A percentile compares a stretch with the other conserved stretches of the same genome.
Conservation (phyloP, 169 alveolate species). For the Cryptosporidium sp. region DNA sequence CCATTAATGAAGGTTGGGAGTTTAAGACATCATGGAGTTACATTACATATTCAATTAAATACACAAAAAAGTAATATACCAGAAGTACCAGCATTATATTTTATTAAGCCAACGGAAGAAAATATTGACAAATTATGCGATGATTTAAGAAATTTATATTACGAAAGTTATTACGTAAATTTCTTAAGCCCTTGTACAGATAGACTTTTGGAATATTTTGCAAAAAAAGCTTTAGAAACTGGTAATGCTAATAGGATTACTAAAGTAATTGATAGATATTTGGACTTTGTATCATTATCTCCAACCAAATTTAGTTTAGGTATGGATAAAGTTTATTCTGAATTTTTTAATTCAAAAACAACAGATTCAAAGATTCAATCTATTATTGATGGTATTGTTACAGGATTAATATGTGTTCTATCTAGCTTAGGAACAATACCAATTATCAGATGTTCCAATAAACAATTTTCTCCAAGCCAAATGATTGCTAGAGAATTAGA, state of each 20-base stretch:
- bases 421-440: constrained; percentile 87
- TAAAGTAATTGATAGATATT: constrained; percentile 88
- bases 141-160: constrained; percentile 76
- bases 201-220: constrained; percentile 82
- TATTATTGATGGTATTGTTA: constrained; percentile 80
- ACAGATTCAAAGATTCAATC: constrained; percentile 77
- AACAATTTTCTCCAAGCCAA: constrained; percentile 82
- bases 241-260: constrained; percentile 83
- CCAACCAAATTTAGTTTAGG: constrained; percentile 86
- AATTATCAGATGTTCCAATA: constrained; percentile 83
- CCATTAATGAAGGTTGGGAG: constrained; percentile 87
- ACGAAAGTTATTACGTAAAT: constrained; percentile 85
- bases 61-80: constrained; percentile 84
- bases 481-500: constrained; percentile 84
- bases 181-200: constrained; percentile 86
- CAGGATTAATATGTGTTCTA: constrained; percentile 83
- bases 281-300: constrained; percentile 86
- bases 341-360: constrained; percentile 77
- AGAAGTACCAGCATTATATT: constrained; percentile 90
- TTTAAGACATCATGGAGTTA: constrained; percentile 88
- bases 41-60: constrained; percentile 83
- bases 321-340: constrained; percentile 81
- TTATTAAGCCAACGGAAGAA: constrained; percentile 85
- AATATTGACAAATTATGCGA: constrained; percentile 79
- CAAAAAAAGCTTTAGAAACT: constrained; percentile 84